Evolutionary conservation across 1,139 yeast species (phyloP), one percentile per base, ranked within the genome.

Genomic region (Kluyveromyces marxianus): DNA sequence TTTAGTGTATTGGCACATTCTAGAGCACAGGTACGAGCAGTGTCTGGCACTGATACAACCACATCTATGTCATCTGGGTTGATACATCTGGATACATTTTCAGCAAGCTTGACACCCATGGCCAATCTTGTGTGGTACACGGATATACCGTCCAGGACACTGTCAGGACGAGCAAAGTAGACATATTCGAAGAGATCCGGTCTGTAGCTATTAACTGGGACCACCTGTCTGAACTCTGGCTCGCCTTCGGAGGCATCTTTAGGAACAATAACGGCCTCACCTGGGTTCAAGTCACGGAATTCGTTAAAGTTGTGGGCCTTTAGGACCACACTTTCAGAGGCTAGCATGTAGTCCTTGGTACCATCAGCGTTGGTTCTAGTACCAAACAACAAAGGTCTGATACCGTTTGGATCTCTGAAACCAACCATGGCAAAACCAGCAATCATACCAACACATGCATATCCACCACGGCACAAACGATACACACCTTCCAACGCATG

Each of bases 151-250:
- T 92, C 99, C 59, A 90, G 70, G 36, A 92, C 95, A 40, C 96
- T 84, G 66, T 92, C 99, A 0, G 97, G 97, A 65, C 99, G 81
- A 29, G 98, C 97, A 70, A 92, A 92, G 69, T 92, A 92, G 41
- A 92, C 99, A 63, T 89, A 94, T 69, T 92, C 99, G 59, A 92
- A 92, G 55, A 92, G 82, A 69, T 94, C 98, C 3, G 99, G 99
- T 7, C 96, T 81, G 67, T 89, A 90, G 2, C 82, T 67, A 61
- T 75, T 72, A 50, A 83, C 77, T 50, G 85, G 81, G n/a, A 83
- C 92, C 46, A 90, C 88, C 69, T 92, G 98, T 55, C 79, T 79
- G 65, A 87, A 81, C 62, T 87, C 92, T 5, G 96, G 96, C 52
- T 67, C 66, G 21, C 66, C 63, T 14, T 45, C 50, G 66, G 71